Percentiles rank a stretch among this genome's conserved stretches.
phyloP scores from a whole-genome alignment of 257 asterid species.

The Rhazya stricta region DNA sequence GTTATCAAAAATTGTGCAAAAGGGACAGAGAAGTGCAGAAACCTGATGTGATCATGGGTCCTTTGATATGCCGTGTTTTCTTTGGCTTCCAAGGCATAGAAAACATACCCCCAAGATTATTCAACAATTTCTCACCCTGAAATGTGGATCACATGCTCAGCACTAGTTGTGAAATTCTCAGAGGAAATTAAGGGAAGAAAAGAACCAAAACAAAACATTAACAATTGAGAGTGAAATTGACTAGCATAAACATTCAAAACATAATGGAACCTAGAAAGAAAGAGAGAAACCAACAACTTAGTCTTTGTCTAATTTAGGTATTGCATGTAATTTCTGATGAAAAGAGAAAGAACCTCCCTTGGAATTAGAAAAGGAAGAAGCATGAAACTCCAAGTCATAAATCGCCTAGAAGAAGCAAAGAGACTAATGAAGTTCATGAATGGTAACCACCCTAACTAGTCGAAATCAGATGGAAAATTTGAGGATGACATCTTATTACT shows the following conservation, averaged over 20 bases:
- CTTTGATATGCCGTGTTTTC: constrained; percentile 57
- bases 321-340: no score
- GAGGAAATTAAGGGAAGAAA: background rate
- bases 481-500: background rate
- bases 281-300: background rate
- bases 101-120: constrained; percentile 93
- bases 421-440: background rate
- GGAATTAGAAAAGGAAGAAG: background rate
- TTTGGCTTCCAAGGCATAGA: constrained; percentile 94
- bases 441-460: background rate
- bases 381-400: background rate
- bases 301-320: no score
- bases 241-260: background rate
- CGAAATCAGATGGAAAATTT: background rate
- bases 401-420: background rate
- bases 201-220: background rate
- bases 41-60: constrained; percentile 72
- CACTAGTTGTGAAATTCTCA: background rate
- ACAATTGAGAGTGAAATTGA: background rate
- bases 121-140: constrained; percentile 90
- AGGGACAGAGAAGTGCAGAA: constrained; percentile 6
- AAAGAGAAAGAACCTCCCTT: background rate
- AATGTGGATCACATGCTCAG: constrained; percentile 3
- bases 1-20: background rate
- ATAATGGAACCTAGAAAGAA: background rate